These are phyloP conservation scores for Cercophora sp. DNA, from an alignment of 495 filamentous ascomycete species.

Conservation along the genomic window DNA sequence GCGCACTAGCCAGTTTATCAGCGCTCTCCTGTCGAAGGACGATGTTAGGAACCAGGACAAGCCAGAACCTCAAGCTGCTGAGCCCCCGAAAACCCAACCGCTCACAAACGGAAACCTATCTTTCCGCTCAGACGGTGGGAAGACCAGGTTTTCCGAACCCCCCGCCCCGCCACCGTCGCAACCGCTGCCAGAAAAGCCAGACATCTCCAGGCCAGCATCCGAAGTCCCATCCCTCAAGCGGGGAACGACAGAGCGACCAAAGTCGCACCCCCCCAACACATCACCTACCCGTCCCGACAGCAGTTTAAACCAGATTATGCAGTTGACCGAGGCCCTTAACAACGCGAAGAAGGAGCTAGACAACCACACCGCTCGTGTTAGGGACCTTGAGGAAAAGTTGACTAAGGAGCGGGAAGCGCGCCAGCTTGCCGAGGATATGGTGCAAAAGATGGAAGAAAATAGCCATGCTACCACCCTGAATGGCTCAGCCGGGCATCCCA, in stretches of 20 bases:
- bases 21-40: constrained; percentile 66
- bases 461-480: constrained; percentile 35
- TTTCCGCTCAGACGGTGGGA: constrained; percentile 51
- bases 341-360: constrained; percentile 79
- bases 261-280: constrained; percentile 45
- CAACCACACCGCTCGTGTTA: constrained; percentile 68
- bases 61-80: constrained; percentile 43
- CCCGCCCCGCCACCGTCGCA: constrained; percentile 90
- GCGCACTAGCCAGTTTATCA: constrained; percentile 76
- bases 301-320: constrained; percentile 66
- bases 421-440: constrained; percentile 76
- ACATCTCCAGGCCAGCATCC: constrained; percentile 49
- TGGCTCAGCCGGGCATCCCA: constrained; percentile 21
- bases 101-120: constrained; percentile 41
- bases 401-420: constrained; percentile 75
- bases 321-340: constrained; percentile 76
- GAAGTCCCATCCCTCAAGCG: constrained; percentile 61
- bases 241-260: constrained; percentile 69
- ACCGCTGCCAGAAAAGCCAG: constrained; percentile 85
- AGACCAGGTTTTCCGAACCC: constrained; percentile 78
- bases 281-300: constrained; percentile 64
- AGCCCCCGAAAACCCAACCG: constrained; percentile 32
- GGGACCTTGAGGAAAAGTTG: constrained; percentile 75
- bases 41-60: constrained; percentile 61
- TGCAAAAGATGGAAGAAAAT: constrained; percentile 62